Base-by-base conservation (phyloP, 2,329 filamentous ascomycete species). In the Cytospora paraplurivora region DNA sequence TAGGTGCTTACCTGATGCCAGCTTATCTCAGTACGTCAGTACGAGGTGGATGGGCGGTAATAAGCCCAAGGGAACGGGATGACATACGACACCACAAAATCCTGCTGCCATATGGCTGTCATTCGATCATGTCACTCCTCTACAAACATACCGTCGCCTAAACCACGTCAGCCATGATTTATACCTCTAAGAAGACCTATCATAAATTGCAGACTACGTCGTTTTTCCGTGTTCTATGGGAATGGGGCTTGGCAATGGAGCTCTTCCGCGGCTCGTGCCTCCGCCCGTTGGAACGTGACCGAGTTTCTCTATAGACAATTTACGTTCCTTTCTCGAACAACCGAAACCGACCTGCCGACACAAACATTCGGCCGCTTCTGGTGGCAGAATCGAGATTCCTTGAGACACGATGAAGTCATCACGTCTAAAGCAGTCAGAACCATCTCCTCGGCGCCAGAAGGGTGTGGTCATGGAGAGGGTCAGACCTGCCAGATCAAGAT, bases 321-420 rank as follows among this genome's bases (percentile, higher is more conserved):
- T 27, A 27, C 27, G 56, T 50, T 50, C 33, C 7, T 44, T 47
- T 47, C 44, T 47, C 44, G n/a, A 47, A 47, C 44, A 21, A 21
- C 11, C 5, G 19, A n/a, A 47, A 19, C 19, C 17, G n/a, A 38
- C 34, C 35, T 17, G 33, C 27, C 27, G 27, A 27, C 27, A 44
- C 37, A 33, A 47, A 32, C 19, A 32, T 34, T 17, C 54, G 21
- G 8, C 17, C 47, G 37, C 33, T 17, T 55, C 27, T 37, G 13
- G 7, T 61, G 51, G 33, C n/a, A 38, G 33, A 17, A 55, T 55
- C 59, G 38, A 41, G 59, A 61, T 55, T 38, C 13, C 19, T 51
- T 55, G 32, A 61, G 59, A 61, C 59, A 61, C 10, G 13, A 44
- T 61, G 59, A 61, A 61, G 59, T 61, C 59, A 61, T 61, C 49